Evolutionary conservation across 139 green algal genomes (phyloP).

Genomic region (Chlorella sp.): DNA sequence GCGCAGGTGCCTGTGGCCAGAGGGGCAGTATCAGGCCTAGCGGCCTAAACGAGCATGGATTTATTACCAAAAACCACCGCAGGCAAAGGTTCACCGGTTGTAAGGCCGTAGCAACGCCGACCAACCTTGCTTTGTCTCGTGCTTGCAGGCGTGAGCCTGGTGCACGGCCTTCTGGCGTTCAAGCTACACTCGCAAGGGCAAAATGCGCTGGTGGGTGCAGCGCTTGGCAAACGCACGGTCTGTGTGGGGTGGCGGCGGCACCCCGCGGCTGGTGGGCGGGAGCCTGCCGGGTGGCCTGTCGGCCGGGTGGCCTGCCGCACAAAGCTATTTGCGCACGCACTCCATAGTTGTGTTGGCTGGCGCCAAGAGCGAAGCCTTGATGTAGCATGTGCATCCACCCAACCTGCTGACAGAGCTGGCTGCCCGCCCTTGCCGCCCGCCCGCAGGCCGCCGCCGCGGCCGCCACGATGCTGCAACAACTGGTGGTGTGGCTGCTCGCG

Average conservation of each 20-base stretch:
- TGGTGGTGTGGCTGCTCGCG: conserved; percentile 2
- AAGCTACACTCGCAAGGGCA: conserved; percentile 14
- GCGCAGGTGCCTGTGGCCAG: not conserved
- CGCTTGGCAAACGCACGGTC: not conserved
- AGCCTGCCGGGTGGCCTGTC: too few species aligned
- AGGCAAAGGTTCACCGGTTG: not conserved
- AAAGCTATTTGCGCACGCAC: too few species aligned
- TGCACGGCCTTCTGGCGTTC: conserved; percentile 18
- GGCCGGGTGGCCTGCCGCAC: too few species aligned
- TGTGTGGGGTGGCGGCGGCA: too few species aligned
- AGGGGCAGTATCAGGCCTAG: not conserved
- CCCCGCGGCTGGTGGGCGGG: too few species aligned
- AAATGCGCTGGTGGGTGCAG: not conserved
- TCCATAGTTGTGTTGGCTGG: too few species aligned
- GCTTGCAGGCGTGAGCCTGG: not conserved
- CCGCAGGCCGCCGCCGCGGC: not conserved
- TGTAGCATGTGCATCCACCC: too few species aligned
- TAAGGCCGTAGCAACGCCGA: not conserved
- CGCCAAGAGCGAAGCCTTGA: too few species aligned
- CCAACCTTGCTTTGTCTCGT: not conserved
- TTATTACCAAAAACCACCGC: not conserved
- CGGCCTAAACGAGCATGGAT: not conserved
- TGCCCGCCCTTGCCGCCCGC: not conserved
- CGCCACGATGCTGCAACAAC: conserved; percentile 4
- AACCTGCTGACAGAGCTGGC: not conserved